These are phyloP conservation scores for Plasmodium knowlesi DNA, from an alignment of 169 alveolate genomes.

Conservation along the genomic window DNA sequence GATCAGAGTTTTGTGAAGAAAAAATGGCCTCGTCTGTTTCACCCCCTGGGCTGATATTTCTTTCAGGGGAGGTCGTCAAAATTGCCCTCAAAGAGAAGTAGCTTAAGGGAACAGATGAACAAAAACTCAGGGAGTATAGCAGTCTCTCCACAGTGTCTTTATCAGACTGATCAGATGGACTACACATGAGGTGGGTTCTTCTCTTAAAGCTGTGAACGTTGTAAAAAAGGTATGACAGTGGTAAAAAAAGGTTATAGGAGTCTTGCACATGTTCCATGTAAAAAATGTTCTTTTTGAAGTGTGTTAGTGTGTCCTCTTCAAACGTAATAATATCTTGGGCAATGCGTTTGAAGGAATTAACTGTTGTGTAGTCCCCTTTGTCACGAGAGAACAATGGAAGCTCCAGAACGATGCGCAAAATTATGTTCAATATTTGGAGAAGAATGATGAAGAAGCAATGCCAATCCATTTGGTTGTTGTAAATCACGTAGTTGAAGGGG, in stretches of 20 bases:
- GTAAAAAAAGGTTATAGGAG: constrained; percentile 27
- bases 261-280: constrained; percentile 31
- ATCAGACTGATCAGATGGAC: background rate
- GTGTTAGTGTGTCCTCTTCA: background rate
- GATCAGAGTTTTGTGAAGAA: background rate
- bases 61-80: background rate
- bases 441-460: constrained; percentile 31
- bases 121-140: constrained; percentile 18
- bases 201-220: background rate
- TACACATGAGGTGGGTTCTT: background rate
- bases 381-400: background rate
- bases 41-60: background rate
- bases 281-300: constrained; percentile 12
- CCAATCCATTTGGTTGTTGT: background rate
- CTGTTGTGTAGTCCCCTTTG: background rate
- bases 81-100: constrained; percentile 12
- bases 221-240: constrained; percentile 43
- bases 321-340: background rate
- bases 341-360: background rate
- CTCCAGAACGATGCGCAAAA: constrained; percentile 8
- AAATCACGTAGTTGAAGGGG: constrained; percentile 34
- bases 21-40: background rate
- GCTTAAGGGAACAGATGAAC: constrained; percentile 33
- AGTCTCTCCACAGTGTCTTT: background rate
- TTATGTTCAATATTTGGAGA: constrained; percentile 8